phyloP scores from a whole-genome alignment of 2,329 filamentous ascomycete genomes.

The Aspergillus latus region DNA sequence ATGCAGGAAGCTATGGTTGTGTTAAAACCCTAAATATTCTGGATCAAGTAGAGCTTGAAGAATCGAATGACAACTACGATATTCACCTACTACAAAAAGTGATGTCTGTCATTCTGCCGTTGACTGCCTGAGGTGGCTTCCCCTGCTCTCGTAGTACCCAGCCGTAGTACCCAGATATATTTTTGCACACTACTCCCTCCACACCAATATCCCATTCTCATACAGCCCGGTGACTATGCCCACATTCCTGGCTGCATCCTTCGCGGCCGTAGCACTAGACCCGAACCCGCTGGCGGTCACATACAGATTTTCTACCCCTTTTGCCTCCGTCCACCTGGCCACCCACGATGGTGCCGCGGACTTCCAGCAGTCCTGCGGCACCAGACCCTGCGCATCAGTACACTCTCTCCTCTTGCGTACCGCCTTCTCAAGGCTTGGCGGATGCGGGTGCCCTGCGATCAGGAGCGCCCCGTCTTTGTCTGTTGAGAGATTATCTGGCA shows the following conservation, averaged over 20 bases:
- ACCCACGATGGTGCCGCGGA: constrained; percentile 10
- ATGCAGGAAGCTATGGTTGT: too few species aligned
- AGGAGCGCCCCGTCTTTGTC: constrained; percentile 15
- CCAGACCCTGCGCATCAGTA: background rate
- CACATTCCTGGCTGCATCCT: constrained; percentile 14
- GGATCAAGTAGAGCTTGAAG: too few species aligned
- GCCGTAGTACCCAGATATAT: too few species aligned
- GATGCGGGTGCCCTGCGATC: constrained; percentile 19
- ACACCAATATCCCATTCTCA: constrained; percentile 19
- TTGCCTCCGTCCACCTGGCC: constrained; percentile 5
- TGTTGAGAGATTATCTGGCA: constrained; percentile 19
- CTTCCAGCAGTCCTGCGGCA: constrained; percentile 7
- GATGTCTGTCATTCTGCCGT: too few species aligned
- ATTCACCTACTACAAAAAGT: too few species aligned
- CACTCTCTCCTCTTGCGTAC: constrained; percentile 4
- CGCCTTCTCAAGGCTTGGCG: constrained; percentile 10
- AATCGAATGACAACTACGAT: too few species aligned
- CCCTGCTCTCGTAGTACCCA: too few species aligned
- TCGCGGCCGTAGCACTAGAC: constrained; percentile 14
- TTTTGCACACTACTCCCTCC: constrained; percentile 7
- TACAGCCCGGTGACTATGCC: constrained; percentile 19
- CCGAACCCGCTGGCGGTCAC: constrained; percentile 8
- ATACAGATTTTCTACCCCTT: constrained; percentile 8
- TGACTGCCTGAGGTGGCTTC: too few species aligned
- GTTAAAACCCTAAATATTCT: too few species aligned